Evolutionary conservation across 176 grass and related monocot species (phyloP).

Genomic region (Thinopyrum elongatum): DNA sequence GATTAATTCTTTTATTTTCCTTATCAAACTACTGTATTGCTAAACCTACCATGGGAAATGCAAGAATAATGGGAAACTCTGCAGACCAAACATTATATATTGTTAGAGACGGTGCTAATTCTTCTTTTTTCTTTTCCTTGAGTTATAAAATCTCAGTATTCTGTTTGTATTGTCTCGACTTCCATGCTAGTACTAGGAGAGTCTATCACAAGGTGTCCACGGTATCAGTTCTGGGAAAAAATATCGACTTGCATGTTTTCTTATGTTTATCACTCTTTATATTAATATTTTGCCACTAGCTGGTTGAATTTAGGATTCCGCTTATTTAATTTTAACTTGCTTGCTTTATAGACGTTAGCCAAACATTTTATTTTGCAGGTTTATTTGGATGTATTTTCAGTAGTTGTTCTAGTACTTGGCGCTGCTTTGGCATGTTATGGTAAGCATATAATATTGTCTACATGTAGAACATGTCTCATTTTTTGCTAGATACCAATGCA

Average conservation of each 20-base stretch:
- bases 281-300: background rate
- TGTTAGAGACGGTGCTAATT: slow-evolving; percentile 2
- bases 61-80: background rate
- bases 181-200: slow-evolving; percentile 7
- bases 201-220: background rate
- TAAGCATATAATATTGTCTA: slow-evolving; percentile 43
- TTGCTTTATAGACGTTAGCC: slow-evolving; percentile 7
- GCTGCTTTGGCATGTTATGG: slow-evolving; percentile 88
- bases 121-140: background rate
- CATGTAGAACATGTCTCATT: background rate
- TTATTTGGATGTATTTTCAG: slow-evolving; percentile 94
- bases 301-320: background rate
- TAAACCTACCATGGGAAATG: background rate
- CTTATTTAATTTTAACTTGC: slow-evolving; percentile 18
- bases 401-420: slow-evolving; percentile 69
- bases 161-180: slow-evolving; percentile 22
- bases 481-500: slow-evolving; percentile 22
- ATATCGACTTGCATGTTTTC: slow-evolving; percentile 1
- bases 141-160: slow-evolving; percentile 17
- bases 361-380: slow-evolving; percentile 68
- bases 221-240: background rate
- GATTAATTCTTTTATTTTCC: background rate
- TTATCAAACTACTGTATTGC: slow-evolving; percentile 12
- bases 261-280: slow-evolving; percentile 21
- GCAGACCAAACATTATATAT: background rate